These are phyloP conservation scores for Arthrobotrys conoides DNA, from an alignment of 2,329 filamentous ascomycete genomes.

Conservation along the genomic window DNA sequence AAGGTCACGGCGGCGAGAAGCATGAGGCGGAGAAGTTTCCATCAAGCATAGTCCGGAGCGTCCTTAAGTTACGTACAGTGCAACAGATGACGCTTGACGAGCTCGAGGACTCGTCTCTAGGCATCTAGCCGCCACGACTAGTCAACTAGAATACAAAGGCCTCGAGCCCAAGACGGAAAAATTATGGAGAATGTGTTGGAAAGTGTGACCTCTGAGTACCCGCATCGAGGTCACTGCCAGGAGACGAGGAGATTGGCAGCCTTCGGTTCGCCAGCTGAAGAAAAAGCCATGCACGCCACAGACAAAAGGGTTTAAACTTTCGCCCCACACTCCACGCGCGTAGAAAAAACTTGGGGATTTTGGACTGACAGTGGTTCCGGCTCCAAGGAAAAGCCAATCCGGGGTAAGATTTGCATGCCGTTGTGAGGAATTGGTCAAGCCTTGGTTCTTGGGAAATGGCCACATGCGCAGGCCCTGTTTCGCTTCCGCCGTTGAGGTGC, in stretches of 20 bases:
- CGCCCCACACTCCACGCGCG: constrained; percentile 57
- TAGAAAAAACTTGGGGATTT: constrained; percentile 37
- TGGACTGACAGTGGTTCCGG: constrained; percentile 4
- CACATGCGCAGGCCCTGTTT: constrained; percentile 43
- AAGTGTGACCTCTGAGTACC: background rate
- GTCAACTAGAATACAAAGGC: background rate
- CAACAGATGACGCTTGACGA: constrained; percentile 27
- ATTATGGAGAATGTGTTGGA: constrained; percentile 16
- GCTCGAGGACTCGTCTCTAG: constrained; percentile 47
- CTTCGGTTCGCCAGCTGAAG: constrained; percentile 18
- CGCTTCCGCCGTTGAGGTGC: constrained; percentile 48
- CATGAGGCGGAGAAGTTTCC: constrained; percentile 14
- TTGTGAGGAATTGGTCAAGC: constrained; percentile 40
- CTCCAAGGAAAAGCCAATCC: constrained; percentile 37
- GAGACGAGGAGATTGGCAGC: constrained; percentile 31
- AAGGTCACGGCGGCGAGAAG: constrained; percentile 22
- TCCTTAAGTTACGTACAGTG: constrained; percentile 8
- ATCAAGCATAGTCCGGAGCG: background rate
- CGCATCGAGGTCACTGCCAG: constrained; percentile 34
- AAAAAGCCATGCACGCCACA: constrained; percentile 23
- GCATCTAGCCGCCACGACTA: constrained; percentile 14
- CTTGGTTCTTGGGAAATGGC: constrained; percentile 38
- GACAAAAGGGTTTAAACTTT: constrained; percentile 32
- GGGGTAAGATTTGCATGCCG: constrained; percentile 47
- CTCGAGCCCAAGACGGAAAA: constrained; percentile 34